These are phyloP conservation scores for Stemphylium lycopersici DNA, from an alignment of 2,329 filamentous ascomycete genomes.

Conservation along the genomic window DNA sequence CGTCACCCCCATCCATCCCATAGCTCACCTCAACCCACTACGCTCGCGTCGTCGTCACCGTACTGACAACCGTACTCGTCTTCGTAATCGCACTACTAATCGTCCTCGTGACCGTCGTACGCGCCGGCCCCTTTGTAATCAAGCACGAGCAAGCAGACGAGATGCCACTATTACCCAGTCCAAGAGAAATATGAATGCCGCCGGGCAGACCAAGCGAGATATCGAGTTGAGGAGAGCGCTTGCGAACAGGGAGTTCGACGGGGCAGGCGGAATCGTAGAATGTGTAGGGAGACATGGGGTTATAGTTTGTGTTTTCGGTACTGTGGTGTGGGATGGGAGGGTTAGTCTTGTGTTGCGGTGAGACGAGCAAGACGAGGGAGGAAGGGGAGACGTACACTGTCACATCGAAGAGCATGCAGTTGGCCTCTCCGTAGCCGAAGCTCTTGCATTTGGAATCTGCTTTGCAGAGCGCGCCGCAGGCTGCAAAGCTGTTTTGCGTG, in stretches of 20 bases:
- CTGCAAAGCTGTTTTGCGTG: constrained; percentile 40
- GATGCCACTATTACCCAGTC: constrained; percentile 24
- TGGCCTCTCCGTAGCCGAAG: constrained; percentile 43
- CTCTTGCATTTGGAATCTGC: constrained; percentile 40
- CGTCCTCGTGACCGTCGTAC: constrained; percentile 34
- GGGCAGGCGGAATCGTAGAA: constrained; percentile 41
- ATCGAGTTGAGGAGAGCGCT: constrained; percentile 28
- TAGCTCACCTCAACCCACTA: no score
- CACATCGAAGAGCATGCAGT: constrained; percentile 44
- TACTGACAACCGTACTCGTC: constrained; percentile 8
- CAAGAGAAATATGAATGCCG: constrained; percentile 35
- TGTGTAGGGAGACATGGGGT: constrained; percentile 43
- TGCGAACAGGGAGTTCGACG: constrained; percentile 36
- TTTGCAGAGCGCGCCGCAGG: constrained; percentile 40
- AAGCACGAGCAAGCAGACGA: constrained; percentile 41
- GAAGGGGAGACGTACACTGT: constrained; percentile 29
- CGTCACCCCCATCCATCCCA: no score
- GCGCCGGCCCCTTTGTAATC: constrained; percentile 35
- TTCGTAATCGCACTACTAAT: constrained; percentile 25
- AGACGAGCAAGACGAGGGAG: background rate
- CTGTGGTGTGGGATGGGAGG: constrained; percentile 9
- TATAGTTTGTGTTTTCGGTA: constrained; percentile 40
- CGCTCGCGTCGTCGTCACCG: constrained; percentile 7
- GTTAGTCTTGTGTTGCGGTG: background rate
- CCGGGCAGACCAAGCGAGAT: constrained; percentile 12